Evolutionary conservation across 1,139 yeast genomes (phyloP), one percentile per base, ranked within the genome.

Genomic region (Geotrichum carabidarum): DNA sequence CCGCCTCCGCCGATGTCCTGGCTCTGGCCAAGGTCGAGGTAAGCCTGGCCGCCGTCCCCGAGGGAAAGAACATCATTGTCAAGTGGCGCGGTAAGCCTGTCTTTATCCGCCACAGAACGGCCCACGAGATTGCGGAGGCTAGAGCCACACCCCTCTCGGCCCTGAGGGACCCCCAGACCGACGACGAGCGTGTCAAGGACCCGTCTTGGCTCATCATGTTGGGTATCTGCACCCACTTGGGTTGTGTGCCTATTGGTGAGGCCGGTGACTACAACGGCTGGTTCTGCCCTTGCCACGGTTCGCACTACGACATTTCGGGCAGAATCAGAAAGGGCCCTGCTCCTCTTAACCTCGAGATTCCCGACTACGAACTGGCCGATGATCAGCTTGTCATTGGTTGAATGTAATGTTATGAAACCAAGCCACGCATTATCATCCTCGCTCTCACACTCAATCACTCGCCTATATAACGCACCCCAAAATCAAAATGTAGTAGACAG

Each of bases 211-310:
- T 94, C 72, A 82, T 94, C 72, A 94, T 94, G 99, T 77, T 94
- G 79, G 99, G 99, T 79, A 91, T 94, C 74, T 93, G 99, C 81
- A 94, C 99, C 66, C 99, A 94, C 75, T 84, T 94, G 80, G 99
- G 99, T 75, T 94, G 99, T 86, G 99, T 94, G 62, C 99, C 99
- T 65, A 94, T 94, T 71, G 99, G 99, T 73, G 99, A 94, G 78
- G 87, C 98, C 62, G 99, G 99, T 78, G 99, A 94, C 76, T 94
- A 83, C 68, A 98, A 97, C 74, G 99, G 99, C 72, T 94, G 99
- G 99, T 94, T 94, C 93, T 94, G 99, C 78, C 99, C 99, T 64
- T 94, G 99, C 80, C 99, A 94, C 80, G 99, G 99, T 82, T 93
- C 99, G 73, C 99, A 94, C 77, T 94, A 94, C 78, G 99, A 94